These are phyloP conservation scores for Potentilla sterilis DNA, from an alignment of 306 rosid species.

Conservation along the genomic window DNA sequence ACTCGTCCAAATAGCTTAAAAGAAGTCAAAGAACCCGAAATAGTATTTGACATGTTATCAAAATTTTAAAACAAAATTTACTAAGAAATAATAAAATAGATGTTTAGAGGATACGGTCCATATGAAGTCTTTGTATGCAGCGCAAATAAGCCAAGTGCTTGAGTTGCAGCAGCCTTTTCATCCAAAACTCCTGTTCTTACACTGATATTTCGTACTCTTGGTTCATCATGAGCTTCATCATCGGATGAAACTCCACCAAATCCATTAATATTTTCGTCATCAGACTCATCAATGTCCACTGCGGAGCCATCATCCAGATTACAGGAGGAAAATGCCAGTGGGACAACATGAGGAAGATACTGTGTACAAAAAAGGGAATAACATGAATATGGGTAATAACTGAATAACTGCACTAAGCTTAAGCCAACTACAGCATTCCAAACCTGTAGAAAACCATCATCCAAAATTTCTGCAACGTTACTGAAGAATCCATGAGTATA, in stretches of 20 bases:
- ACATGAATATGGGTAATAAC: slow-evolving; percentile 29
- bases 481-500: slow-evolving; percentile 98
- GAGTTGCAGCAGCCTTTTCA: slow-evolving; percentile 99
- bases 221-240: slow-evolving; percentile 95
- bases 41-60: slow-evolving; percentile 2
- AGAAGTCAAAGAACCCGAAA: slow-evolving; percentile 43
- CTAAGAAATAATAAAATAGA: not conserved
- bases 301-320: slow-evolving; percentile 99
- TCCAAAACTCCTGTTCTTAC: slow-evolving; percentile 96
- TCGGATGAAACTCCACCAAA: slow-evolving; percentile 99
- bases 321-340: slow-evolving; percentile 90
- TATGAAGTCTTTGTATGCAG: slow-evolving; percentile 72
- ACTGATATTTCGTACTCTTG: slow-evolving; percentile 92
- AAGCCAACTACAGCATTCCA: slow-evolving; percentile 26
- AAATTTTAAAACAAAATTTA: not conserved
- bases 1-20: slow-evolving; percentile 91
- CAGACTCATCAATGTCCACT: slow-evolving; percentile 81
- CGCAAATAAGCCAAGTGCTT: slow-evolving; percentile 97
- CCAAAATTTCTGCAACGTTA: slow-evolving; percentile 92
- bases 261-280: slow-evolving; percentile 73
- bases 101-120: slow-evolving; percentile 80
- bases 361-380: slow-evolving; percentile 40
- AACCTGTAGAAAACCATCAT: slow-evolving; percentile 77
- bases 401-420: slow-evolving; percentile 24
- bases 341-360: slow-evolving; percentile 97